A percentile compares a stretch with the other conserved stretches of the same genome.
Evolutionary conservation across 345 rosid species (phyloP).

Genomic region (Ceriops decandra): DNA sequence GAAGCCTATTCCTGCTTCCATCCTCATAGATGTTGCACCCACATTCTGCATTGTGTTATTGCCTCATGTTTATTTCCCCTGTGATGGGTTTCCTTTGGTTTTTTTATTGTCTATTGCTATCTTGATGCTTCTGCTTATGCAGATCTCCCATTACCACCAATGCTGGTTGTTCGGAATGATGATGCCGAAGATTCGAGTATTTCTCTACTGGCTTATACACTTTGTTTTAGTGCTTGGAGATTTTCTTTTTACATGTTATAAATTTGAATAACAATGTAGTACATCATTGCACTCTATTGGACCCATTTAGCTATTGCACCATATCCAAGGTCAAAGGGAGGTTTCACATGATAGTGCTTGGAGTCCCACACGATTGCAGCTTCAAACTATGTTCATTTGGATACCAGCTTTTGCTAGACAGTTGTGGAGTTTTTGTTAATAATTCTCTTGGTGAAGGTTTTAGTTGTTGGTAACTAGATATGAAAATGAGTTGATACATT

Average conservation of each 20-base stretch:
- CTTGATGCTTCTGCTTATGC: constrained; percentile 21
- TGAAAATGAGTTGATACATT: too few species aligned
- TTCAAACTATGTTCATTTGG: too few species aligned
- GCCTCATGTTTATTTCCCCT: neutral
- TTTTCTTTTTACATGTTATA: neutral
- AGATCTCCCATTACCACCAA: constrained; percentile 85
- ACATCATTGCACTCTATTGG: too few species aligned
- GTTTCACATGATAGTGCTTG: too few species aligned
- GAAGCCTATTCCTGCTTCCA: neutral
- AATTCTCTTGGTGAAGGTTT: too few species aligned
- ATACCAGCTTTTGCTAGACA: too few species aligned
- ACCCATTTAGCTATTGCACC: too few species aligned
- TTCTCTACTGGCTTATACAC: constrained; percentile 5
- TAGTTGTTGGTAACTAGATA: too few species aligned
- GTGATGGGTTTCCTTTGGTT: neutral
- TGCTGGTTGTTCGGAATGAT: constrained; percentile 63
- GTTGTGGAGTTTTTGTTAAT: too few species aligned
- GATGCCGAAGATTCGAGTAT: constrained; percentile 92
- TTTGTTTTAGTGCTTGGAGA: neutral
- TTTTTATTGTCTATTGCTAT: neutral
- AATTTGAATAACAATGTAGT: neutral
- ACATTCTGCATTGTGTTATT: neutral
- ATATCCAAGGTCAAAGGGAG: too few species aligned
- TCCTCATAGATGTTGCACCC: neutral
- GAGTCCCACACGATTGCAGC: too few species aligned